phyloP scores from a whole-genome alignment of 2,329 filamentous ascomycete species.

The Davidsoniella australis region DNA sequence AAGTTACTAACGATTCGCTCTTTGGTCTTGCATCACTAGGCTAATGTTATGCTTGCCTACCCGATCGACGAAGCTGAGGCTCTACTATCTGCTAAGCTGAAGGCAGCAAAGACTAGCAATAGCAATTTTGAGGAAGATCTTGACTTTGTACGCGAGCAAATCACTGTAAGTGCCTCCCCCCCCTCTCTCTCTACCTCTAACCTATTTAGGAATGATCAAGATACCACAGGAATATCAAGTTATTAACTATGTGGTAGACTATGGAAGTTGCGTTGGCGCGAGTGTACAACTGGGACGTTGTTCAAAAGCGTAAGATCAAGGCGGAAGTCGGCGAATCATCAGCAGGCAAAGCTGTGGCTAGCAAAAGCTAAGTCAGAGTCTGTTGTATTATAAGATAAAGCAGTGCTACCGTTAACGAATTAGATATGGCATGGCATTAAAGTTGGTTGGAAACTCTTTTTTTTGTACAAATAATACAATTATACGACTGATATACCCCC shows the following conservation, averaged over 20 bases:
- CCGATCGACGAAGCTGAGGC: slow-evolving; percentile 73
- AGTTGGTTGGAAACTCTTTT: too few relatives aligned
- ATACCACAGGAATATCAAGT: neutral
- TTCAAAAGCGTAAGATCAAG: slow-evolving; percentile 86
- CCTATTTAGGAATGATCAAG: too few relatives aligned
- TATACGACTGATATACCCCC: too few relatives aligned
- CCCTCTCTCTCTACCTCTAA: too few relatives aligned
- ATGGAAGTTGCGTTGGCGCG: slow-evolving; percentile 91
- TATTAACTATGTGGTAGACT: slow-evolving; percentile 39
- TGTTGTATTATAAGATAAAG: too few relatives aligned
- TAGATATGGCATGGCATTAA: too few relatives aligned
- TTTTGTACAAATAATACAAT: too few relatives aligned
- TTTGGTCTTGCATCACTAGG: slow-evolving; percentile 28
- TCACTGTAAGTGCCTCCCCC: slow-evolving; percentile 48
- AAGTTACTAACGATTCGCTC: neutral
- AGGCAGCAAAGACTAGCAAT: slow-evolving; percentile 62
- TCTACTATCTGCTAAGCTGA: slow-evolving; percentile 60
- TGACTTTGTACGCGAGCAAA: slow-evolving; percentile 89
- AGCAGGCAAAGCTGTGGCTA: slow-evolving; percentile 22
- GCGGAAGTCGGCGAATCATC: slow-evolving; percentile 36
- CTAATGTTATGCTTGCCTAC: slow-evolving; percentile 96
- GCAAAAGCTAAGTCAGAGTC: too few relatives aligned
- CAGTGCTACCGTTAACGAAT: too few relatives aligned
- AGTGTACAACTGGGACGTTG: slow-evolving; percentile 99
- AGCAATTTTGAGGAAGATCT: slow-evolving; percentile 89